Conservation (phyloP, 106 monocot species). For the Agapanthus africanus region DNA sequence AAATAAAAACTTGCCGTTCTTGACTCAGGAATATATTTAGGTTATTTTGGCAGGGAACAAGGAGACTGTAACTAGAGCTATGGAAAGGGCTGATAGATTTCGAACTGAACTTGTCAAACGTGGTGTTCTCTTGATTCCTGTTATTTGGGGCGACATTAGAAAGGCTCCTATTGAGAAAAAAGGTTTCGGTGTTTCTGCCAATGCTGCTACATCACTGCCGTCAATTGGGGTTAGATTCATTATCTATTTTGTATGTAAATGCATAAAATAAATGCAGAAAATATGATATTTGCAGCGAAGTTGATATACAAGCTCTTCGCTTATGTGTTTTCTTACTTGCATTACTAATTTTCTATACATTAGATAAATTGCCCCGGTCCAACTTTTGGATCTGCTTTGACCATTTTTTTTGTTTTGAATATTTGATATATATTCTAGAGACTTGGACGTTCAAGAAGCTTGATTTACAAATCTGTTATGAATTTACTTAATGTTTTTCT, state of each 20-base stretch:
- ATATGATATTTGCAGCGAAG: not conserved
- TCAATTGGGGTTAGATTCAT: constrained; percentile 73
- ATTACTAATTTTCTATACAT: not conserved
- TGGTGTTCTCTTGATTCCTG: constrained; percentile 81
- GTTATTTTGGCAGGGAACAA: constrained; percentile 92
- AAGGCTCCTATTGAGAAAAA: constrained; percentile 44
- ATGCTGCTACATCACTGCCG: constrained; percentile 56
- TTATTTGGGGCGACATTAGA: constrained; percentile 63
- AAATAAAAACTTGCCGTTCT: not conserved
- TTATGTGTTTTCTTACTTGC: not conserved
- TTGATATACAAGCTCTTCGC: not conserved
- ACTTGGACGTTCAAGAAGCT: not conserved
- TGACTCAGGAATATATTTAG: constrained; percentile 44
- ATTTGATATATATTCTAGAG: not conserved
- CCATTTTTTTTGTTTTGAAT: not conserved
- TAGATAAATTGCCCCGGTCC: not conserved
- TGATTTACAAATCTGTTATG: not conserved
- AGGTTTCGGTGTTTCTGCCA: constrained; percentile 51
- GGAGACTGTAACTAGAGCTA: constrained; percentile 59
- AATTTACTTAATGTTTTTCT: not conserved
- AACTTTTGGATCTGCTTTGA: not conserved
- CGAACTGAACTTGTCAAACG: constrained; percentile 78
- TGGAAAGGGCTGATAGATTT: constrained; percentile 80
- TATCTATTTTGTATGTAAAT: constrained; percentile 12
- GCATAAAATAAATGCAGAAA: not conserved